Base-by-base conservation (phyloP, 371 early-diverging fungal genomes). In the Agmasoma carcini region DNA sequence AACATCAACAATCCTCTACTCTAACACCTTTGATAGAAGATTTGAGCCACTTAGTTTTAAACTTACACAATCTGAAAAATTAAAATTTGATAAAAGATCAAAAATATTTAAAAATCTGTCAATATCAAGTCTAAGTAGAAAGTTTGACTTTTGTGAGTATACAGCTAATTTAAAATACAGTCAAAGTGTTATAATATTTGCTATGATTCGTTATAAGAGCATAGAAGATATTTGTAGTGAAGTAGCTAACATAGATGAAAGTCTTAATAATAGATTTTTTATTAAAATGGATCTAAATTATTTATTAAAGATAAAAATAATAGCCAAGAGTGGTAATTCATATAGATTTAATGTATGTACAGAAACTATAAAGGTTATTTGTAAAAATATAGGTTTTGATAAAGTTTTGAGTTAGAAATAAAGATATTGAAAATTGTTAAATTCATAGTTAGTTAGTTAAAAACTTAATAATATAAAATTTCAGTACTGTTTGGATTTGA, bases 21-120 rank as follows among this genome's bases (percentile, higher is more conserved):
- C 51, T 19, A 59, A 59, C 31, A 17, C 17, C n/a, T n/a, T 37
- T 17, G 59, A 59, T 44, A 4, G 6, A 9, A 49, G 53, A 52
- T 59, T 59, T 50, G 31, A 49, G 5, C 51, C 59, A 6, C 49
- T 49, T 44, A 50, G 34, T 12, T 59, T 59, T 20, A 54, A 7
- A 27, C 15, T 59, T 23, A 40, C 59, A 2, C 11, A 15, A 4
- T 9, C 5, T 43, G 59, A 59, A 44, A 59, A 59, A 22, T 4
- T 14, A 19, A 39, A n/a, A 17, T 20, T 57, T 3, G 44, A n/a
- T 33, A n/a, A 6, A 9, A 33, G 48, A 3, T 4, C 33, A 23
- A 7, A 5, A 14, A 14, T 31, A 19, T 36, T 34, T 50, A 23
- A 31, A 36, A 15, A 5, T 25, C 45, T 15, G 5, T 29, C 20